A percentile compares a stretch with the other conserved stretches of the same genome.
phyloP scores from a whole-genome alignment of 768 basidiomycete genomes.

The Suillus subaureus region DNA sequence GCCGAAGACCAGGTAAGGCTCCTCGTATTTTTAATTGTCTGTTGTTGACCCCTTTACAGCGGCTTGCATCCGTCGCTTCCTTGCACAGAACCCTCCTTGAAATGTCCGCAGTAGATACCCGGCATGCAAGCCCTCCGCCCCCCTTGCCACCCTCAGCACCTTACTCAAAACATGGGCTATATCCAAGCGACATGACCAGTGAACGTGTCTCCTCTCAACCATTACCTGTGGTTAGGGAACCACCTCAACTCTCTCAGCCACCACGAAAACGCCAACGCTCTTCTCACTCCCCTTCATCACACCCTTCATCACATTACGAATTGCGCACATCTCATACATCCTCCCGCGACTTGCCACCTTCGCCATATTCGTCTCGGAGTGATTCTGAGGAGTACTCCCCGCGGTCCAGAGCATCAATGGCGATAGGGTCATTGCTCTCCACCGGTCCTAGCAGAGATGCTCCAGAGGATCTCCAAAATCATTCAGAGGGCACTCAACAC shows the following conservation, averaged over 20 bases:
- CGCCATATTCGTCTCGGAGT: constrained; percentile 72
- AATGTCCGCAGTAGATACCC: constrained; percentile 38
- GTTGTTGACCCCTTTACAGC: constrained; percentile 41
- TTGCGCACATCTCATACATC: constrained; percentile 33
- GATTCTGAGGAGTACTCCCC: constrained; percentile 72
- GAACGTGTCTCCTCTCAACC: constrained; percentile 19
- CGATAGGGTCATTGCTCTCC: constrained; percentile 74
- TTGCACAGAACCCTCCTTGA: constrained; percentile 76
- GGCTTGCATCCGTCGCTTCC: constrained; percentile 68
- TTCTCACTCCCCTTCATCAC: constrained; percentile 58
- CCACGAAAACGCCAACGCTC: constrained; percentile 66
- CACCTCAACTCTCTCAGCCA: constrained; percentile 40
- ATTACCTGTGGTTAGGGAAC: constrained; percentile 25
- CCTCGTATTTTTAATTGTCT: neutral
- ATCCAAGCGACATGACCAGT: constrained; percentile 18
- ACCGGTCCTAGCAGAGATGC: constrained; percentile 37
- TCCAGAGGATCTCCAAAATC: constrained; percentile 29
- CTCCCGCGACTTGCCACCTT: constrained; percentile 63
- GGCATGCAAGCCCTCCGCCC: constrained; percentile 32
- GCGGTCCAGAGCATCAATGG: constrained; percentile 74
- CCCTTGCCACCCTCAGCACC: constrained; percentile 43
- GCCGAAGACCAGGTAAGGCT: constrained; percentile 86
- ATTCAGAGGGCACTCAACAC: constrained; percentile 20
- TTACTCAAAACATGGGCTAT: constrained; percentile 30
- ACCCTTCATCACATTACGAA: constrained; percentile 46